Evolutionary conservation across 2,329 filamentous ascomycete genomes (phyloP).

Genomic region (Diatrype stigma): DNA sequence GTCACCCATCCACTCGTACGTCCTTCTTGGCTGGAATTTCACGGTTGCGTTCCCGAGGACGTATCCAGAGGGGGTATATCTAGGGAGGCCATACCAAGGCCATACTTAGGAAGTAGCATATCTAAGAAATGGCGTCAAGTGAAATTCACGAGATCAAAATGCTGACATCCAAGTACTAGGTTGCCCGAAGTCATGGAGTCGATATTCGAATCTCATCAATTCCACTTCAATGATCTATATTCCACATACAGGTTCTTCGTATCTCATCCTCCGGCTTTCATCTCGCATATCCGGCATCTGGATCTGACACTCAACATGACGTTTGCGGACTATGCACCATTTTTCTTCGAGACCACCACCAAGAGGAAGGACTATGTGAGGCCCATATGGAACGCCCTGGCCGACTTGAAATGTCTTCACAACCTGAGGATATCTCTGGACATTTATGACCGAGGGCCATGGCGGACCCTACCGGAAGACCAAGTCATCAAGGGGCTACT

Average conservation of each 20-base stretch:
- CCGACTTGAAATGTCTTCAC: slow-evolving; percentile 19
- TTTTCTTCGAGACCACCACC: slow-evolving; percentile 7
- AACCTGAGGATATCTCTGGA: slow-evolving; percentile 25
- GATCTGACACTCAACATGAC: slow-evolving; percentile 24
- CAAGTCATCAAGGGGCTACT: slow-evolving; percentile 14
- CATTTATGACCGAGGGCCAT: slow-evolving; percentile 24
- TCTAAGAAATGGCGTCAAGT: too few relatives aligned
- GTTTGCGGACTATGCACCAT: slow-evolving; percentile 21
- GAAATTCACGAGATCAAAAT: too few relatives aligned
- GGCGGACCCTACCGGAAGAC: slow-evolving; percentile 25
- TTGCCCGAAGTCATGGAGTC: slow-evolving; percentile 28
- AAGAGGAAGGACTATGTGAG: slow-evolving; percentile 8
- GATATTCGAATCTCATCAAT: slow-evolving; percentile 25
- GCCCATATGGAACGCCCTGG: slow-evolving; percentile 12
- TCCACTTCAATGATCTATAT: slow-evolving; percentile 26
- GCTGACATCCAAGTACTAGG: slow-evolving; percentile 11
- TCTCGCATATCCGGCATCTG: slow-evolving; percentile 20
- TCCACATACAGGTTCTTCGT: slow-evolving; percentile 25
- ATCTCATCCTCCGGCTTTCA: slow-evolving; percentile 16
- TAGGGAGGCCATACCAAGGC: too few relatives aligned
- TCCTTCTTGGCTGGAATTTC: too few relatives aligned
- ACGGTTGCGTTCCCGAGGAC: too few relatives aligned
- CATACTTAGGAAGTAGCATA: too few relatives aligned
- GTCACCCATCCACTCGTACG: slow-evolving; percentile 6
- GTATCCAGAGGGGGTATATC: too few relatives aligned